phyloP scores from a whole-genome alignment of 1,139 yeast species.

The Pichia sp. region DNA sequence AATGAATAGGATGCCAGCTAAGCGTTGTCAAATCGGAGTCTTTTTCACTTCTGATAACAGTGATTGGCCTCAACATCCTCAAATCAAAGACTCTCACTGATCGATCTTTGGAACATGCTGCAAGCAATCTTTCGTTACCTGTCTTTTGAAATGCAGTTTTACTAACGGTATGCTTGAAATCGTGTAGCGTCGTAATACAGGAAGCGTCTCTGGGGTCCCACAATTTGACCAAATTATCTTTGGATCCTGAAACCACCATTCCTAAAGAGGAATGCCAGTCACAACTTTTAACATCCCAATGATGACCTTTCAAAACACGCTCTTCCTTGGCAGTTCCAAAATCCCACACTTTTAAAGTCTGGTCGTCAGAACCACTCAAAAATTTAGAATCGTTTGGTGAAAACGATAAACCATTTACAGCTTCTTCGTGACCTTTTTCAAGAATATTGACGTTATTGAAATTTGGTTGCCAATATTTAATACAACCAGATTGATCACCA shows the following conservation, averaged over 20 bases:
- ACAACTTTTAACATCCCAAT: conserved; percentile 96
- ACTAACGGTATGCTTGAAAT: conserved; percentile 88
- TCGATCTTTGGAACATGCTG: conserved; percentile 83
- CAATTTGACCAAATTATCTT: conserved; percentile 83
- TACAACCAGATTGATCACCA: conserved; percentile 86
- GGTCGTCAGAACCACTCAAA: conserved; percentile 89
- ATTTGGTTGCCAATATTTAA: conserved; percentile 97
- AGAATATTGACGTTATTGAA: conserved; percentile 90
- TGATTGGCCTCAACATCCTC: conserved; percentile 71
- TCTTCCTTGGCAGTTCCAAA: conserved; percentile 88
- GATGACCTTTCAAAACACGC: conserved; percentile 76
- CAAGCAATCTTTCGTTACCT: conserved; percentile 63
- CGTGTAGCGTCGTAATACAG: conserved; percentile 75
- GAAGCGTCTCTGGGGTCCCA: conserved; percentile 90
- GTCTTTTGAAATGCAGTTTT: conserved; percentile 64
- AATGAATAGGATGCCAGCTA: conserved; percentile 89
- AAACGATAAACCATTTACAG: conserved; percentile 80
- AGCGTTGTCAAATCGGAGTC: conserved; percentile 82
- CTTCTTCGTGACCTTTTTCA: conserved; percentile 65
- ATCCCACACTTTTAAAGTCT: conserved; percentile 85
- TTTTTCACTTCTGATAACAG: conserved; percentile 59
- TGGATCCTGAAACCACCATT: conserved; percentile 78
- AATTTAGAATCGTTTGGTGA: conserved; percentile 87
- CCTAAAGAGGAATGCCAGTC: conserved; percentile 96
- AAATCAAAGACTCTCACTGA: conserved; percentile 84